phyloP scores from a whole-genome alignment of 2,329 filamentous ascomycete species.

The Ilyonectria mors-panacis region DNA sequence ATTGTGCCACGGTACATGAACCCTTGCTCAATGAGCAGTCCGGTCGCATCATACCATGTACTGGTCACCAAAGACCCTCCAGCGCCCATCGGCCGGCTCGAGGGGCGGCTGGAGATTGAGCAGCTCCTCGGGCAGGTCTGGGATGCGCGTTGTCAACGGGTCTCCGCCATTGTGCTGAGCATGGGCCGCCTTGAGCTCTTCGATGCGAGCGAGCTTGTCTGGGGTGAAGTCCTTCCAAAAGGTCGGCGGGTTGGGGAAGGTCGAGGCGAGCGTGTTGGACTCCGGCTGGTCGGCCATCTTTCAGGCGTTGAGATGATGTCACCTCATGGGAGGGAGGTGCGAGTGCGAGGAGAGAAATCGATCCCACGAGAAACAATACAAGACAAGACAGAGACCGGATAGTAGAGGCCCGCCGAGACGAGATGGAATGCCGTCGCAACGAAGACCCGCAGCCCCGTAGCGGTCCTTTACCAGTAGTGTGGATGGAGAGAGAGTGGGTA shows the following conservation, averaged over 20 bases:
- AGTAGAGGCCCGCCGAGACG: background rate
- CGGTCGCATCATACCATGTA: constrained; percentile 63
- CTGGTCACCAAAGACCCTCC: constrained; percentile 80
- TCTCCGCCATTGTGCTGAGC: constrained; percentile 50
- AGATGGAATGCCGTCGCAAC: constrained; percentile 20
- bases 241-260: constrained; percentile 88
- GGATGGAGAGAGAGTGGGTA: background rate
- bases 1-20: background rate
- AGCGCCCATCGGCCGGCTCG: constrained; percentile 79
- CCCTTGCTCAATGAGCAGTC: background rate
- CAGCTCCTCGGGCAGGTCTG: constrained; percentile 78
- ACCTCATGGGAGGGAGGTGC: constrained; percentile 27
- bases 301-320: constrained; percentile 31
- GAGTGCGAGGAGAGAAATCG: background rate
- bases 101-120: constrained; percentile 85
- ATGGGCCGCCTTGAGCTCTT: constrained; percentile 59
- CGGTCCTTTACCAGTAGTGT: background rate
- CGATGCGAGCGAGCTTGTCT: constrained; percentile 75
- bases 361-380: background rate
- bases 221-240: constrained; percentile 92
- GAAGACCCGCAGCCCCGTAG: constrained; percentile 9
- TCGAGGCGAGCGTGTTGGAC: constrained; percentile 68
- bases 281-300: constrained; percentile 73
- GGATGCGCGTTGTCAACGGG: constrained; percentile 52
- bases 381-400: background rate